phyloP scores from a whole-genome alignment of 345 rosid genomes.

The Ailanthus altissimus region DNA sequence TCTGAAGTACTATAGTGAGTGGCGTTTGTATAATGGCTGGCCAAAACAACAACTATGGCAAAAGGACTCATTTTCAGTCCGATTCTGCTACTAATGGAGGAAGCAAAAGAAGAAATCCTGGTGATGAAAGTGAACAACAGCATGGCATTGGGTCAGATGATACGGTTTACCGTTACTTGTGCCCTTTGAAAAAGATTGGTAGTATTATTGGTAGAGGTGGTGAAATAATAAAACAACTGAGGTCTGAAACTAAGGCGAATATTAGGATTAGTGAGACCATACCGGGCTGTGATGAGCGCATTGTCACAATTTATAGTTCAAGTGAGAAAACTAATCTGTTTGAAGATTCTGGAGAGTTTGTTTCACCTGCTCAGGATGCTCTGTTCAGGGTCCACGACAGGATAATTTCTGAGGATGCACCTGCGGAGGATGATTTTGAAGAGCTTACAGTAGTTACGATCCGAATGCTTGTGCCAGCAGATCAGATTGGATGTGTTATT shows the following conservation, averaged over 20 bases:
- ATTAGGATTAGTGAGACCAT: conserved; percentile 55
- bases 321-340: conserved; percentile 55
- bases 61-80: conserved; percentile 48
- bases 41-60: conserved; percentile 46
- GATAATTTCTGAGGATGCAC: conserved; percentile 45
- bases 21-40: conserved; percentile 44
- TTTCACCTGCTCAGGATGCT: conserved; percentile 69
- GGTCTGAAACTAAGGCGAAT: conserved; percentile 57
- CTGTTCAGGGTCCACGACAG: conserved; percentile 61
- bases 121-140: conserved; percentile 47
- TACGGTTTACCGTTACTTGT: conserved; percentile 62
- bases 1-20: not conserved
- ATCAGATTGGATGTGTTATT: conserved; percentile 74
- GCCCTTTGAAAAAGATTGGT: conserved; percentile 57
- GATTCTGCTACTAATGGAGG: conserved; percentile 44
- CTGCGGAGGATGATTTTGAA: conserved; percentile 39
- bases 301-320: conserved; percentile 55
- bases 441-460: conserved; percentile 40
- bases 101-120: conserved; percentile 51
- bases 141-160: conserved; percentile 50
- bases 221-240: conserved; percentile 58
- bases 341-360: conserved; percentile 44
- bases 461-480: conserved; percentile 65
- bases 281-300: conserved; percentile 60
- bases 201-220: conserved; percentile 73